Conservation (phyloP, 2,329 filamentous ascomycete species). For the Ascochyta pisi region DNA sequence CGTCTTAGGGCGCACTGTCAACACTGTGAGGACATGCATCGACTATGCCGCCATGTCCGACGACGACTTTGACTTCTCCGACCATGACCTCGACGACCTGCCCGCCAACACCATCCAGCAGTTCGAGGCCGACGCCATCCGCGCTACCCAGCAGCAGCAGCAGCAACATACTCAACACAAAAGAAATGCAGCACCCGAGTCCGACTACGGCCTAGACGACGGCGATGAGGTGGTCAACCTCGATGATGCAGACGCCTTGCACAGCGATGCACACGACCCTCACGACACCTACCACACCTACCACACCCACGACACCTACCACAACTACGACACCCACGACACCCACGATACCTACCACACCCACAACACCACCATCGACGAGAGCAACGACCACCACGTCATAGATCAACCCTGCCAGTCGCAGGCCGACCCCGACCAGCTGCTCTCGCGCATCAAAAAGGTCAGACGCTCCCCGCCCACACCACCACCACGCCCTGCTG, state of each 20-base stretch:
- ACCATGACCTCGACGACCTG: conserved; percentile 55
- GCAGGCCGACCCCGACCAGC: conserved; percentile 35
- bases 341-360: background rate
- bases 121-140: conserved; percentile 54
- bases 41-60: conserved; percentile 32
- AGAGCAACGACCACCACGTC: background rate
- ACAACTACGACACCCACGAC: background rate
- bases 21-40: conserved; percentile 22
- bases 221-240: conserved; percentile 54
- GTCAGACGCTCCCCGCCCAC: conserved; percentile 22
- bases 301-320: background rate
- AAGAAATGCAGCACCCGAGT: conserved; percentile 12
- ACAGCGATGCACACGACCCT: background rate
- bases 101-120: conserved; percentile 54
- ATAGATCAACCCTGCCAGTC: conserved; percentile 27
- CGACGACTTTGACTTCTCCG: conserved; percentile 55
- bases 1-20: conserved; percentile 14
- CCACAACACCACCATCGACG: conserved; percentile 6
- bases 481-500: conserved; percentile 19
- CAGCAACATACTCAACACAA: conserved; percentile 18
- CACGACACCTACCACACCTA: background rate
- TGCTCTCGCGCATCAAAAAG: conserved; percentile 54
- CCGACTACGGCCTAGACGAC: conserved; percentile 56
- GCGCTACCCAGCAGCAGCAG: conserved; percentile 48
- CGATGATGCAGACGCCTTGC: conserved; percentile 42